phyloP scores from a whole-genome alignment of 1,284 basidiomycete genomes.

The Puccinia horiana region DNA sequence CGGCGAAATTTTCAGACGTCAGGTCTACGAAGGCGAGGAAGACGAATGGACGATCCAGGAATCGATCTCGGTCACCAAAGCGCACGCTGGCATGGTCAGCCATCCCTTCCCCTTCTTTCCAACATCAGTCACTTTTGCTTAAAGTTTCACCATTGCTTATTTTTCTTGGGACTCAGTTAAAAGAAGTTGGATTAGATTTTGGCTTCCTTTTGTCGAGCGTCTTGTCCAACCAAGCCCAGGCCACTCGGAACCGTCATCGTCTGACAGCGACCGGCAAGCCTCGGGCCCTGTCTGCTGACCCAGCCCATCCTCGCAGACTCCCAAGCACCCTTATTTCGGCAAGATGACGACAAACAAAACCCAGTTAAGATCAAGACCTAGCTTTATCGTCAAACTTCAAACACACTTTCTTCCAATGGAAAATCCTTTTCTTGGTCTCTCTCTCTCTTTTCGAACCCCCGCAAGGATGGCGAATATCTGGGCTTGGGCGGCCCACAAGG shows the following conservation, averaged over 20 bases:
- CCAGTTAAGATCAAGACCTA: background rate
- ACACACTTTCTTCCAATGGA: background rate
- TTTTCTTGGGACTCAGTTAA: slow-evolving; percentile 21
- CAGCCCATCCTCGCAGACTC: background rate
- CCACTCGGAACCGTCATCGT: background rate
- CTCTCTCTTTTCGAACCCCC: background rate
- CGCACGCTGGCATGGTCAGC: slow-evolving; percentile 38
- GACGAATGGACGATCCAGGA: slow-evolving; percentile 27
- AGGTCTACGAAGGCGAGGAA: slow-evolving; percentile 70
- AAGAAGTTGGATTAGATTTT: slow-evolving; percentile 48
- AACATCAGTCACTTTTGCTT: background rate
- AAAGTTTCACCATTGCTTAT: background rate
- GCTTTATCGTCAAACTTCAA: background rate
- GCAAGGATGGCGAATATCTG: background rate
- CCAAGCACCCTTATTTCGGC: background rate
- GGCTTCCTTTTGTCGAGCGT: slow-evolving; percentile 27
- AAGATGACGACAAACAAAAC: background rate
- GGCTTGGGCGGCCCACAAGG: background rate
- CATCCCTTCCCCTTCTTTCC: background rate
- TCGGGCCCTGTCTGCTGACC: slow-evolving; percentile 9
- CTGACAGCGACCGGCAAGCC: slow-evolving; percentile 10
- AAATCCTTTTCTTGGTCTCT: background rate
- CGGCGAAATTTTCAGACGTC: slow-evolving; percentile 80
- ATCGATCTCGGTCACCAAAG: slow-evolving; percentile 21
- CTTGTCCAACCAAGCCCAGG: slow-evolving; percentile 10